phyloP scores from a whole-genome alignment of 805 yeast species.

The Sugiyamaella smithiae region DNA sequence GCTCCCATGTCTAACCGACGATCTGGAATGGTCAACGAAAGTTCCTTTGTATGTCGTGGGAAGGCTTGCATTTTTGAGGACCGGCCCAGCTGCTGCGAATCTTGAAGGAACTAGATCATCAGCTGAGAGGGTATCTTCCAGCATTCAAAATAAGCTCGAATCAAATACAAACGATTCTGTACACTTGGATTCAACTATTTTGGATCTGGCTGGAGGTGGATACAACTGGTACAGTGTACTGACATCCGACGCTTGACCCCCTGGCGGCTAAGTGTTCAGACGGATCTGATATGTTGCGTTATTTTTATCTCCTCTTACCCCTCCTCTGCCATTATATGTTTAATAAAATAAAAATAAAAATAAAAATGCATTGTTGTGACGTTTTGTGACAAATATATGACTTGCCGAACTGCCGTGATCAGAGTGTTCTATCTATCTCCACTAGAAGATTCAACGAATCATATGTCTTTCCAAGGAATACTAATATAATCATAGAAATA shows the following conservation, averaged over 20 bases:
- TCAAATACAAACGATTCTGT: no score
- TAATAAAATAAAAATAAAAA: no score
- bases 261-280: not conserved
- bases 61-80: constrained; percentile 41
- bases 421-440: no score
- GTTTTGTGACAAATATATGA: no score
- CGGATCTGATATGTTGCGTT: not conserved
- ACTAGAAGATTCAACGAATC: no score
- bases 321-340: no score
- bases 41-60: constrained; percentile 44
- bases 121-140: constrained; percentile 43
- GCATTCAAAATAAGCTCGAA: constrained; percentile 10
- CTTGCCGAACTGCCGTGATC: no score
- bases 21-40: constrained; percentile 42
- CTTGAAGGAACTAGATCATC: constrained; percentile 47
- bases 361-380: no score
- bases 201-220: constrained; percentile 1
- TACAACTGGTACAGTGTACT: constrained; percentile 7
- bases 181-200: no score
- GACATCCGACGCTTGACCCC: not conserved
- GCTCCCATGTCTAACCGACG: constrained; percentile 44
- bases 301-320: no score
- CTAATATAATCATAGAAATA: no score
- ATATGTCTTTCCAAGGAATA: no score
- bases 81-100: constrained; percentile 48